A percentile compares a stretch with the other conserved stretches of the same genome.
phyloP scores from a whole-genome alignment of 768 basidiomycete genomes.

The Mycena alexandri region DNA sequence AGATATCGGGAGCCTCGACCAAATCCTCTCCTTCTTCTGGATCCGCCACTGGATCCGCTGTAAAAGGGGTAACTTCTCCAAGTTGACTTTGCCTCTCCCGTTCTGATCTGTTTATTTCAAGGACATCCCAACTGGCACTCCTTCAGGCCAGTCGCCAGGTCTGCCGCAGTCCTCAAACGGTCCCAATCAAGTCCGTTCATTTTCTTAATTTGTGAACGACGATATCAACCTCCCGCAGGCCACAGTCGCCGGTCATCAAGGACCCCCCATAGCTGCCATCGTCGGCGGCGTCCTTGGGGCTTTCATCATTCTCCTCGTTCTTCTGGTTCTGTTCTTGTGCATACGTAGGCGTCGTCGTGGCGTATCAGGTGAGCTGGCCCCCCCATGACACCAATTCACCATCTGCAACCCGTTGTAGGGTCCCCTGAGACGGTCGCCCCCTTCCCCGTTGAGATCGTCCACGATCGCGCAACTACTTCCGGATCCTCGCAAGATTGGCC shows the following conservation, averaged over 20 bases:
- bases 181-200: neutral
- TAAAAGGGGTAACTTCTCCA: neutral
- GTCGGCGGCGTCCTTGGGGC: constrained; percentile 30
- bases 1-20: neutral
- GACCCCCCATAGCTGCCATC: constrained; percentile 24
- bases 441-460: no score
- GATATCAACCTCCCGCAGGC: neutral
- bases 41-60: neutral
- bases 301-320: neutral
- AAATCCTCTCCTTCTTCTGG: neutral
- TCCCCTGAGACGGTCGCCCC: no score
- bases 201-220: neutral
- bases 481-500: neutral
- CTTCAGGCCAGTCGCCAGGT: neutral
- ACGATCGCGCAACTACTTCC: no score
- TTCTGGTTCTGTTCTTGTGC: constrained; percentile 22
- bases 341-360: constrained; percentile 10
- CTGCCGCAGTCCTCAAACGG: neutral
- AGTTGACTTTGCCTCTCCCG: neutral
- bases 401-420: neutral
- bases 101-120: neutral
- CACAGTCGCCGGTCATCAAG: neutral
- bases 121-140: neutral
- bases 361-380: neutral
- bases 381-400: neutral